A percentile compares a stretch with the other conserved stretches of the same genome.
phyloP scores from a whole-genome alignment of 2,329 filamentous ascomycete species.

The Cytospora piceae region DNA sequence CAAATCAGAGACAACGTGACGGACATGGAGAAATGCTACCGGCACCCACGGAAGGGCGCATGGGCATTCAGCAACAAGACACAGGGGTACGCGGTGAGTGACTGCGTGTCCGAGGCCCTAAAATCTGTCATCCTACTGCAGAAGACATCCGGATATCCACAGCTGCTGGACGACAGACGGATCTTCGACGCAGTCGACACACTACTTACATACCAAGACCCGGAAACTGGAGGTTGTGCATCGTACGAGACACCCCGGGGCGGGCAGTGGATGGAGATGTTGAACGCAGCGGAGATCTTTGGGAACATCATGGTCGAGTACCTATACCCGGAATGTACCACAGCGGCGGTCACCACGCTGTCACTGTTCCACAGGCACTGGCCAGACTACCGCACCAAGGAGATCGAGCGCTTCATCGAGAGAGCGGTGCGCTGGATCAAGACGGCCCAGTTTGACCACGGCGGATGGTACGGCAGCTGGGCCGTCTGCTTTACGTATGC shows the following conservation, averaged over 20 bases:
- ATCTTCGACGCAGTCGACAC: conserved; percentile 90
- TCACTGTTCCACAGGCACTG: conserved; percentile 81
- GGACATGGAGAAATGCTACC: conserved; percentile 80
- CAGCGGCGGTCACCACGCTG: conserved; percentile 86
- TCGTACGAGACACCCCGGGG: conserved; percentile 88
- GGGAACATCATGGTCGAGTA: conserved; percentile 98
- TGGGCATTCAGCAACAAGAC: conserved; percentile 94
- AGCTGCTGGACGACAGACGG: conserved; percentile 73
- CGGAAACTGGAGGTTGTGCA: conserved; percentile 76
- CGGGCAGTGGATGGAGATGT: conserved; percentile 75
- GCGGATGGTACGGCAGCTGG: conserved; percentile 98
- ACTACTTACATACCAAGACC: conserved; percentile 87
- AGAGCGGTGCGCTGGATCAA: conserved; percentile 84
- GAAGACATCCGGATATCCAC: conserved; percentile 73
- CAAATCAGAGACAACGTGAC: conserved; percentile 85
- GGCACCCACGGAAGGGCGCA: conserved; percentile 87
- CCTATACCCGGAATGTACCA: conserved; percentile 97
- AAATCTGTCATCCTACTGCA: conserved; percentile 85
- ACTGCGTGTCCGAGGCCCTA: conserved; percentile 89
- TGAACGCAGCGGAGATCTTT: conserved; percentile 97
- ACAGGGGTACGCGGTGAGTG: conserved; percentile 94
- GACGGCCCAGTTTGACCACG: conserved; percentile 74
- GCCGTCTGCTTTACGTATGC: conserved; percentile 98
- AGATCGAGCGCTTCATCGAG: conserved; percentile 74
- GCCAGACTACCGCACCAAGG: conserved; percentile 75